Base-by-base conservation (phyloP, 208 protist species). In the Trypanosoma platydactyli region DNA sequence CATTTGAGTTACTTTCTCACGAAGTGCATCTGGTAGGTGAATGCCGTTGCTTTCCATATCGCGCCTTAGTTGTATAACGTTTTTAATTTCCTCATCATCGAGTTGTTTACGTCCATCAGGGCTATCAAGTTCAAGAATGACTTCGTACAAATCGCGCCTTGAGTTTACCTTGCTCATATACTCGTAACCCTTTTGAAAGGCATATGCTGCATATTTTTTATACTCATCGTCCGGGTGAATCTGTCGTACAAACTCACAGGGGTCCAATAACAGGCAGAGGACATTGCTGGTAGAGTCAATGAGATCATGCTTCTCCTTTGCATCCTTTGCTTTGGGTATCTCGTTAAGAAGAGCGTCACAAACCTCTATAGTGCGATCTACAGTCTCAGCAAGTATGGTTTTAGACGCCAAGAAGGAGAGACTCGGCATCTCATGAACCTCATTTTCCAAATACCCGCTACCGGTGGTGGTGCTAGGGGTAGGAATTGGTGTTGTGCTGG, bases 11-110 rank as follows among this genome's bases (percentile, higher is more conserved):
- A 96, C 82, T 54, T 86, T 84, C 30, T 78, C 83, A 18, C 90
- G 79, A 60, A 91, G 66, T 41, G 57, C 64, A 68, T 96, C 86
- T 24, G 83, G 79, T 4, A 97, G 77, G 73, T 96, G 88, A 55
- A 96, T 97, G 33, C 89, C 89, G 67, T 95, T 95, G 67, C 82
- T 92, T 73, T 97, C 91, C 94, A 97, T 97, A 61, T 97, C 91
- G 27, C 88, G 77, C 59, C 77, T 83, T 63, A 96, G 76, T 64
- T 97, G 91, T 24, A 91, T 55, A 16, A 95, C 85, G 46, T 97
- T 94, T 77, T 95, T 95, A 71, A 94, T 88, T 45, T 84, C 80
- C 68, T 94, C 86, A 65, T 83, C 81, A 38, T 81, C 78, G 58
- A 96, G 85, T 24, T 82, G 76, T 49, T 76, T 81, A 38, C 68